Evolutionary conservation across 257 asterid genomes (phyloP), one percentile per base, ranked within the genome.

Genomic region (Paulownia fortunei): DNA sequence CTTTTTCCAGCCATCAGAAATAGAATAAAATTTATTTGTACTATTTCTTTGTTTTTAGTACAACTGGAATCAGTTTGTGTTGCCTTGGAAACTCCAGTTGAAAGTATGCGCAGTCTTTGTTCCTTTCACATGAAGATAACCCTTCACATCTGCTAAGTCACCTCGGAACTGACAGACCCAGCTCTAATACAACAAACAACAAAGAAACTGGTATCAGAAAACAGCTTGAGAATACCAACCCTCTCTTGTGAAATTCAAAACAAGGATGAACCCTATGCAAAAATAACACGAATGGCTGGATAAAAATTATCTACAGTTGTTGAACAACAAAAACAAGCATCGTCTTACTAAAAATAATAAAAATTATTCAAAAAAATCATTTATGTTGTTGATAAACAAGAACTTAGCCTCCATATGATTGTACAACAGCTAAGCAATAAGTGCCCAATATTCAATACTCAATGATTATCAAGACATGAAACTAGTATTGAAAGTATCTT

Each of bases 101-200:
- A 75, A 46, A 46, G 37, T 63, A 51, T 34, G 80, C 30, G 77
- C 62, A n/a, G 39, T 12, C 51, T 41, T 71, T 73, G 76, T 67
- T 78, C 83, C 82, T 37, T 71, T 71, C 83, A 82, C 84, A 79
- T 51, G 79, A 81, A 44, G 78, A 67, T 39, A 79, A 79, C 82
- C 80, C 87, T 37, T 62, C 75, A 49, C 54, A 67, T 79, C 92
- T 72, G 87, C 86, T 55, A 84, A 42, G 76, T 94, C 97, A 92
- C 97, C 97, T 94, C 44, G 98, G 97, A 51, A 89, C 96, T 0
- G 98, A 94, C 52, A 84, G 80, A 67, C 98, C 97, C 76, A 92
- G 82, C 97, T 92, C 98, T 94, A 87, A 71, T 79, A 76, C 79
- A 81, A 87, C 84, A 82, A 86, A 79, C 78, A 87, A 84, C 84